These are phyloP conservation scores for Hyparrhenia diplandra DNA, from an alignment of 176 grass and related monocot species.

Conservation along the genomic window DNA sequence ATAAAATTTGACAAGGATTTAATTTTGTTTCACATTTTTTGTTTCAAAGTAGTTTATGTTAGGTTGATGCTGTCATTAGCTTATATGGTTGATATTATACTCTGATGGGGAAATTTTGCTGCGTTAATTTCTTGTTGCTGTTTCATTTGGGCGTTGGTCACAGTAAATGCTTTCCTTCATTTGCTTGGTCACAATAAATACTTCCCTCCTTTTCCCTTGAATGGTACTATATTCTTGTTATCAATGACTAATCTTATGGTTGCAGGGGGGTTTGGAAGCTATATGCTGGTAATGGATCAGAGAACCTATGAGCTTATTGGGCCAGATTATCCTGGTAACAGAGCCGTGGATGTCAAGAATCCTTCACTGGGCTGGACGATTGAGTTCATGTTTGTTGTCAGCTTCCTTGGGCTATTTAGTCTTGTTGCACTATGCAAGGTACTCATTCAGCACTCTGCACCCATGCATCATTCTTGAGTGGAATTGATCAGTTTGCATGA, in stretches of 20 bases:
- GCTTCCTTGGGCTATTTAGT: constrained; percentile 89
- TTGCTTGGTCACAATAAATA: too few species aligned
- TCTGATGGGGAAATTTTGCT: too few species aligned
- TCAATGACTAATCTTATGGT: constrained; percentile 1
- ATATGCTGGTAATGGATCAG: constrained; percentile 89
- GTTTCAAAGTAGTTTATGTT: too few species aligned
- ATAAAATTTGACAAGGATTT: too few species aligned
- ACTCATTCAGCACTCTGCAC: background rate
- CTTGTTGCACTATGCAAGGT: constrained; percentile 85
- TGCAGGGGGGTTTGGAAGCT: constrained; percentile 79
- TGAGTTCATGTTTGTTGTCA: constrained; percentile 83
- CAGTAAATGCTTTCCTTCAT: too few species aligned
- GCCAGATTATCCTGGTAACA: constrained; percentile 83
- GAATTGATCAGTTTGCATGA: background rate
- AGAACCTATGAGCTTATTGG: constrained; percentile 89
- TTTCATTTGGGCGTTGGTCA: too few species aligned
- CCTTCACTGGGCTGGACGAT: constrained; percentile 91
- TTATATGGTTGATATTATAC: too few species aligned
- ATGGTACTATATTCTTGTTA: too few species aligned
- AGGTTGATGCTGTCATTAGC: too few species aligned
- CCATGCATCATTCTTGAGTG: background rate
- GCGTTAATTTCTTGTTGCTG: too few species aligned
- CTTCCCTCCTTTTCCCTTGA: too few species aligned
- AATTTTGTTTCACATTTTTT: too few species aligned
- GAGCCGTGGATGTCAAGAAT: constrained; percentile 81